Percentiles rank a stretch among this genome's conserved stretches.
phyloP scores from a whole-genome alignment of 2,329 filamentous ascomycete genomes.

The Endocalyx cinctus region DNA sequence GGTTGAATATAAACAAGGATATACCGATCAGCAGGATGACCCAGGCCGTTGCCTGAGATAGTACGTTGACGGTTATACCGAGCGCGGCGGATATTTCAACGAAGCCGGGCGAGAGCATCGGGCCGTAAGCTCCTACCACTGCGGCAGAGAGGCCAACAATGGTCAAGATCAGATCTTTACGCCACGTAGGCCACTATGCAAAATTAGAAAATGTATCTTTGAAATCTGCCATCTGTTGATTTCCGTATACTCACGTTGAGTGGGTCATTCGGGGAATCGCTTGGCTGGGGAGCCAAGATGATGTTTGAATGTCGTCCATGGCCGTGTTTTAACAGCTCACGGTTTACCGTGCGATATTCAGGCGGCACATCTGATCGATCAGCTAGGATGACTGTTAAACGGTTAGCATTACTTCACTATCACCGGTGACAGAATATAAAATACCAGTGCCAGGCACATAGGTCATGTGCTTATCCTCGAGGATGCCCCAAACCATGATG shows the following conservation, averaged over 20 bases:
- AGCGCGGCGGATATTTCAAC: conserved; percentile 39
- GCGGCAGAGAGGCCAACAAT: conserved; percentile 41
- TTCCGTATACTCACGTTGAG: conserved; percentile 32
- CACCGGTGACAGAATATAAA: background rate
- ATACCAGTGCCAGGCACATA: conserved; percentile 44
- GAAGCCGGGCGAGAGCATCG: conserved; percentile 47
- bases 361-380: conserved; percentile 42
- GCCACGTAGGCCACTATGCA: conserved; percentile 36
- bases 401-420: conserved; percentile 9
- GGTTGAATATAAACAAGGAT: conserved; percentile 45
- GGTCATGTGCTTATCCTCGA: conserved; percentile 40
- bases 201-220: conserved; percentile 3
- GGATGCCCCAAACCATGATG: conserved; percentile 43
- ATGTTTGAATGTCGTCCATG: conserved; percentile 28
- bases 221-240: background rate
- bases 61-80: conserved; percentile 36
- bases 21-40: conserved; percentile 43
- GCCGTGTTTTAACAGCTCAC: conserved; percentile 35
- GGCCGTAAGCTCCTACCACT: conserved; percentile 46
- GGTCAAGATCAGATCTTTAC: conserved; percentile 40
- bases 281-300: conserved; percentile 40
- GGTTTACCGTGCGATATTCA: conserved; percentile 38
- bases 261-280: conserved; percentile 44
- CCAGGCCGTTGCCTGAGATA: conserved; percentile 44
- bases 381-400: conserved; percentile 35